Evolutionary conservation across 306 rosid genomes (phyloP).

Genomic region (Malus domestica): DNA sequence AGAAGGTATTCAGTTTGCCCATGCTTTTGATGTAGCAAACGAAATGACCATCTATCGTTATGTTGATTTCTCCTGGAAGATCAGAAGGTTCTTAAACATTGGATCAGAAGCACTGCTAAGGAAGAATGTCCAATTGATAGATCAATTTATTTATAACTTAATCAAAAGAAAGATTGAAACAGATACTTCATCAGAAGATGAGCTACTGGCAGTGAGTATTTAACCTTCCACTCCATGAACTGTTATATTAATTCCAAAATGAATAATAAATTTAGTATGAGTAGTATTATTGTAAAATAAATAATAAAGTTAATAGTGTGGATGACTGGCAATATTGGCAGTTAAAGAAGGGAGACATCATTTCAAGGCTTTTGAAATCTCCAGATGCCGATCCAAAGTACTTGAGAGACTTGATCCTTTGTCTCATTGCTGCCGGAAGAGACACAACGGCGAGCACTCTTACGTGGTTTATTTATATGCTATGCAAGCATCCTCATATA

Average conservation of each 20-base stretch:
- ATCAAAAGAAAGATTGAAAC: conserved; percentile 10
- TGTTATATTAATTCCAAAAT: not conserved
- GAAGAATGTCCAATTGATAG: not conserved
- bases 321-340: not conserved
- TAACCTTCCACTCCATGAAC: not conserved
- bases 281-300: too few relatives aligned
- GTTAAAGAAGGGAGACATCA: conserved; percentile 27
- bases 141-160: conserved; percentile 3
- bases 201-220: not conserved
- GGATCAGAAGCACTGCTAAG: conserved; percentile 15
- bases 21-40: conserved; percentile 8
- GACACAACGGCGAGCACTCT: conserved; percentile 42
- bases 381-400: conserved; percentile 31
- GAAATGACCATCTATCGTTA: not conserved
- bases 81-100: conserved; percentile 11
- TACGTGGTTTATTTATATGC: conserved; percentile 42
- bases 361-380: conserved; percentile 46
- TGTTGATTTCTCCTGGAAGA: conserved; percentile 7
- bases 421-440: not conserved
- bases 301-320: too few relatives aligned
- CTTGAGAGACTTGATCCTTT: conserved; percentile 41
- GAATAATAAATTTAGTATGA: not conserved
- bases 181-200: not conserved
- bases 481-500: conserved; percentile 45
- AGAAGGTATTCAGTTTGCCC: conserved; percentile 1